These are phyloP conservation scores for Cucumis hystrix DNA, from an alignment of 306 rosid species.

Conservation along the genomic window DNA sequence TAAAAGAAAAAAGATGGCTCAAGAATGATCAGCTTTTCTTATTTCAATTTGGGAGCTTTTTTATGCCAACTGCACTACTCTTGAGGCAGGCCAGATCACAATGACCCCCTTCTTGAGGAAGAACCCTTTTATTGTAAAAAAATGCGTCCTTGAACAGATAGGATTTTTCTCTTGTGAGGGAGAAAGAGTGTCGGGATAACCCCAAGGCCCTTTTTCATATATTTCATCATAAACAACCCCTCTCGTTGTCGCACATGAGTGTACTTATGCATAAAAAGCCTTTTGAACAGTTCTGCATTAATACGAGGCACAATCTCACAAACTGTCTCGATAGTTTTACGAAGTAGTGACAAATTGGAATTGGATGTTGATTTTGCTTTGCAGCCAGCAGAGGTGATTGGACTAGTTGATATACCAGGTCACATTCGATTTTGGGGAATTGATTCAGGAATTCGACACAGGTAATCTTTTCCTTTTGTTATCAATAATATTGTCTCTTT, in stretches of 20 bases:
- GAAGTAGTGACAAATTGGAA: background rate
- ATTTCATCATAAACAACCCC: background rate
- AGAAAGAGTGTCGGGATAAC: background rate
- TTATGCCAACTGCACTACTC: background rate
- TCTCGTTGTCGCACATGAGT: background rate
- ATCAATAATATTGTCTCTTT: background rate
- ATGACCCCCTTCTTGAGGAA: background rate
- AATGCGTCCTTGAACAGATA: background rate
- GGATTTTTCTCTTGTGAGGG: background rate
- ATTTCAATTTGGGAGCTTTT: background rate
- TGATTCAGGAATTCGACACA: constrained; percentile 96
- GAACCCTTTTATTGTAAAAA: background rate
- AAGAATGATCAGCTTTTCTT: background rate
- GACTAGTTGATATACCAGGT: constrained; percentile 85
- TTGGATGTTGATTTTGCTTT: background rate
- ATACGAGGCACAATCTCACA: no score
- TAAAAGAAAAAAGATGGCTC: background rate
- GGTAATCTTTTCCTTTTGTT: constrained; percentile 18
- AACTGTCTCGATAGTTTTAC: background rate
- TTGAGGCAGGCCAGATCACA: background rate
- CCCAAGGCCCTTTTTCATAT: background rate
- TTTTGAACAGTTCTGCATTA: no score
- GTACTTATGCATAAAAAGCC: no score
- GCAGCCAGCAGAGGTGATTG: constrained; percentile 99
- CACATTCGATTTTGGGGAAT: constrained; percentile 92